Evolutionary conservation across 139 green algal genomes (phyloP).

Genomic region (Haematococcus sp.): DNA sequence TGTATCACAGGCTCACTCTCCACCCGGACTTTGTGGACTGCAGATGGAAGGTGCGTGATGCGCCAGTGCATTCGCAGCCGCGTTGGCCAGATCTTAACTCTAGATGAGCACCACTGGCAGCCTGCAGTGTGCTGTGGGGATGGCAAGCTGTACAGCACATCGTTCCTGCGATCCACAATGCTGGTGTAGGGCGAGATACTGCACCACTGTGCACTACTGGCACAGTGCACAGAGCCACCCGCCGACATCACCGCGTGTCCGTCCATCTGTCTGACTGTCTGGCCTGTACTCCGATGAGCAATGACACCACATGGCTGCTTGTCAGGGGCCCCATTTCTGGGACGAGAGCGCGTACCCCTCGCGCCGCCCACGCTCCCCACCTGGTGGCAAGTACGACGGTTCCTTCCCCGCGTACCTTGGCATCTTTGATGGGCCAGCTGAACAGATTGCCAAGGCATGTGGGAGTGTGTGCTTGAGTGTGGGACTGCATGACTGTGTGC

Average conservation of each 20-base stretch:
- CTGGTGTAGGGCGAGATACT: too few relatives aligned
- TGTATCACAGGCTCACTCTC: conserved; percentile 49
- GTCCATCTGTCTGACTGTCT: too few relatives aligned
- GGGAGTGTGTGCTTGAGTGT: too few relatives aligned
- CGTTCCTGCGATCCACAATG: not conserved
- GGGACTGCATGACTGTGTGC: too few relatives aligned
- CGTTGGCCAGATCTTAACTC: not conserved
- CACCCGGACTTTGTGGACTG: conserved; percentile 50
- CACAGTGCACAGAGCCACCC: too few relatives aligned
- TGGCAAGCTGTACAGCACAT: not conserved
- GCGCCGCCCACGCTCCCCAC: not conserved
- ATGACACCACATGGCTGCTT: too few relatives aligned
- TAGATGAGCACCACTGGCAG: not conserved
- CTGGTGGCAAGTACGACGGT: conserved; percentile 30
- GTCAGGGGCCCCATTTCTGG: conserved; percentile 59
- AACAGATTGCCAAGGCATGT: not conserved
- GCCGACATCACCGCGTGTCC: too few relatives aligned
- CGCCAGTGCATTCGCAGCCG: not conserved
- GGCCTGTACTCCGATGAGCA: too few relatives aligned
- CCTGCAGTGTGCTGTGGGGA: not conserved
- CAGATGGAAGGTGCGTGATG: conserved; percentile 33
- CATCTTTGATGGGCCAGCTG: conserved; percentile 37
- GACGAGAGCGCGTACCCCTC: conserved; percentile 47
- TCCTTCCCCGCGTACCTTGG: conserved; percentile 39
- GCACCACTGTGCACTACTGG: too few relatives aligned